A percentile compares a stretch with the other conserved stretches of the same genome.
Evolutionary conservation across 1,284 basidiomycete species (phyloP).

Genomic region (Ceratobasidium sp.): DNA sequence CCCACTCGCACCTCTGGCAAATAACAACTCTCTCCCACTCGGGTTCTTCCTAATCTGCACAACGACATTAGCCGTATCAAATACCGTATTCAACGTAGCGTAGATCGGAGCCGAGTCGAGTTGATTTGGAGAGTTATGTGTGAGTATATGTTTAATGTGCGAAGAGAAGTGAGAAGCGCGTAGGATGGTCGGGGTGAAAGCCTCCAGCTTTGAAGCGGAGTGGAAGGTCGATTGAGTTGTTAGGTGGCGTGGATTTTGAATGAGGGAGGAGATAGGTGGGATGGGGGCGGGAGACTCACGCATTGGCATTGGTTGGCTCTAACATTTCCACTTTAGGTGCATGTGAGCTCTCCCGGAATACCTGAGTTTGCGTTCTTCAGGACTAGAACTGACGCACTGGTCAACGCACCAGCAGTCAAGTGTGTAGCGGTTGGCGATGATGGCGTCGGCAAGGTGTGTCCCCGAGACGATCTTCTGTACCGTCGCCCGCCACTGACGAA

Average conservation of each 20-base stretch:
- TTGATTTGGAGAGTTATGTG: not conserved
- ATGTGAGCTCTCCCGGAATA: not conserved
- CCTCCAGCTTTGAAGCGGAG: conserved; percentile 15
- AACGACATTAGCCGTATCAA: not conserved
- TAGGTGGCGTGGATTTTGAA: no score
- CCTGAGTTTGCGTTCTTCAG: conserved; percentile 4
- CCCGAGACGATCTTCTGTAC: not conserved
- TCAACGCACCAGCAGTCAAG: no score
- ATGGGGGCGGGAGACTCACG: not conserved
- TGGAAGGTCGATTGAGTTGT: not conserved
- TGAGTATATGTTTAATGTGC: not conserved
- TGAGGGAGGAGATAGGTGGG: no score
- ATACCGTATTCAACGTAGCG: not conserved
- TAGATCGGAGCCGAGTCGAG: not conserved
- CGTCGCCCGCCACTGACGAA: not conserved
- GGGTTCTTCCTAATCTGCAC: conserved; percentile 9
- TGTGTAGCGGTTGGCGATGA: conserved; percentile 99
- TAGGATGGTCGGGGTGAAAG: conserved; percentile 24
- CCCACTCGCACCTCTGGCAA: not conserved
- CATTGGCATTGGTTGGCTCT: conserved; percentile 7
- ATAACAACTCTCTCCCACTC: no score
- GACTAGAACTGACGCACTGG: conserved; percentile 1
- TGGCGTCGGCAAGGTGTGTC: conserved; percentile 96
- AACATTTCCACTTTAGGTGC: conserved; percentile 3
- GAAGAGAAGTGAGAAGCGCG: not conserved